Evolutionary conservation across 768 basidiomycete genomes (phyloP).

Genomic region (Leccinum olivaceopallidum): DNA sequence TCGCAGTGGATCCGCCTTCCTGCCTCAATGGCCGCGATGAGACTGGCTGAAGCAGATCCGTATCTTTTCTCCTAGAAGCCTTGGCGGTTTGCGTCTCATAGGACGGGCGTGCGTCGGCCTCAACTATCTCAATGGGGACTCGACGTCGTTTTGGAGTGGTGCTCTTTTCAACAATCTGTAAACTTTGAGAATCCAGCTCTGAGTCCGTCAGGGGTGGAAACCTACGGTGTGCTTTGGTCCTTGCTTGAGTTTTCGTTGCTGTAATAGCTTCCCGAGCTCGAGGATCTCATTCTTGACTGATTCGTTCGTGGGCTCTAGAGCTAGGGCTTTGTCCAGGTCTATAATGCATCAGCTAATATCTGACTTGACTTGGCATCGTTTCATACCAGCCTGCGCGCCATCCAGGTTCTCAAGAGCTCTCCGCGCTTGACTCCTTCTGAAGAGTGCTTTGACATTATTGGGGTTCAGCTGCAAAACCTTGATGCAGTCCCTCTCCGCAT

Average conservation of each 20-base stretch:
- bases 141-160: slow-evolving; percentile 48
- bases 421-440: slow-evolving; percentile 75
- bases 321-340: slow-evolving; percentile 65
- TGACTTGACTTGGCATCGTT: background rate
- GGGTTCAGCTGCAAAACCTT: slow-evolving; percentile 55
- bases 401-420: slow-evolving; percentile 50
- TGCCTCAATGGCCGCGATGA: slow-evolving; percentile 37
- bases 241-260: slow-evolving; percentile 33
- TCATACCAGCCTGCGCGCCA: slow-evolving; percentile 60
- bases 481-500: slow-evolving; percentile 81
- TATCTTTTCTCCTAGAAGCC: slow-evolving; percentile 9
- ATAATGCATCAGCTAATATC: slow-evolving; percentile 6
- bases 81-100: background rate
- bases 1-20: slow-evolving; percentile 16
- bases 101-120: slow-evolving; percentile 26
- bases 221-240: slow-evolving; percentile 35
- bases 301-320: slow-evolving; percentile 63
- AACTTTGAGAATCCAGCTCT: slow-evolving; percentile 2
- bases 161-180: slow-evolving; percentile 5
- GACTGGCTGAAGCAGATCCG: slow-evolving; percentile 38
- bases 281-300: slow-evolving; percentile 63
- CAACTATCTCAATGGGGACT: slow-evolving; percentile 64
- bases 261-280: slow-evolving; percentile 45
- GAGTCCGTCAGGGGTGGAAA: background rate
- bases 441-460: slow-evolving; percentile 77